A percentile compares a stretch with the other conserved stretches of the same genome.
These are phyloP conservation scores for Cenchrus fungigraminus DNA, from an alignment of 176 grass and related monocot genomes.

Conservation along the genomic window DNA sequence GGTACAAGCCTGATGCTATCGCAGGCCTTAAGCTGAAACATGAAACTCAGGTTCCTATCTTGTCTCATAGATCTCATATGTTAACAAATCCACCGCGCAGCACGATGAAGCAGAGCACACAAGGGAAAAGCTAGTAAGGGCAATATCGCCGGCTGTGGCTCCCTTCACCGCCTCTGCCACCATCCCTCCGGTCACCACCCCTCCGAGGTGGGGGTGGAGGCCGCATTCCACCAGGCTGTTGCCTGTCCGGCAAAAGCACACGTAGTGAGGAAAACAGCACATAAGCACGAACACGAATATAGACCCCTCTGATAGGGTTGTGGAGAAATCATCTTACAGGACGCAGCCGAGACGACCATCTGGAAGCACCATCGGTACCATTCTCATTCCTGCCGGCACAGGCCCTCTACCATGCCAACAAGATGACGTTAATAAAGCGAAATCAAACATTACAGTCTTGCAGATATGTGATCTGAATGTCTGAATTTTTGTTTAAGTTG, in stretches of 20 bases:
- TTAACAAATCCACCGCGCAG: background rate
- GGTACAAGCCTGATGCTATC: slow-evolving; percentile 4
- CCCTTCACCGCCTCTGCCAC: slow-evolving; percentile 52
- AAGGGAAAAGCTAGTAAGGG: slow-evolving; percentile 60
- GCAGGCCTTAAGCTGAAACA: slow-evolving; percentile 32
- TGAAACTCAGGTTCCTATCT: slow-evolving; percentile 30
- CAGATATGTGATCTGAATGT: background rate
- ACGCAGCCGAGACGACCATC: slow-evolving; percentile 96
- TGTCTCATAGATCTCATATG: slow-evolving; percentile 19
- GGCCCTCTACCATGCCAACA: slow-evolving; percentile 83
- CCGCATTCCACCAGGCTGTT: slow-evolving; percentile 72
- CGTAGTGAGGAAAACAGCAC: slow-evolving; percentile 7
- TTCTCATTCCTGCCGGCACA: slow-evolving; percentile 89
- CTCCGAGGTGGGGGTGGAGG: slow-evolving; percentile 56
- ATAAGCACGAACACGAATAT: background rate
- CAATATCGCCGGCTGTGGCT: slow-evolving; percentile 64
- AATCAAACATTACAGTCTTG: background rate
- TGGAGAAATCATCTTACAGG: slow-evolving; percentile 58
- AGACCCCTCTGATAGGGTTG: background rate
- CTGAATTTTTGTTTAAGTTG: background rate
- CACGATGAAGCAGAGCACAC: background rate
- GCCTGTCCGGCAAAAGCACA: slow-evolving; percentile 49
- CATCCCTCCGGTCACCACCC: slow-evolving; percentile 64
- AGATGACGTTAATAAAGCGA: background rate
- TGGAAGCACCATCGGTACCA: slow-evolving; percentile 97